Conservation (phyloP, 257 asterid species). For the Apocynum venetum region DNA sequence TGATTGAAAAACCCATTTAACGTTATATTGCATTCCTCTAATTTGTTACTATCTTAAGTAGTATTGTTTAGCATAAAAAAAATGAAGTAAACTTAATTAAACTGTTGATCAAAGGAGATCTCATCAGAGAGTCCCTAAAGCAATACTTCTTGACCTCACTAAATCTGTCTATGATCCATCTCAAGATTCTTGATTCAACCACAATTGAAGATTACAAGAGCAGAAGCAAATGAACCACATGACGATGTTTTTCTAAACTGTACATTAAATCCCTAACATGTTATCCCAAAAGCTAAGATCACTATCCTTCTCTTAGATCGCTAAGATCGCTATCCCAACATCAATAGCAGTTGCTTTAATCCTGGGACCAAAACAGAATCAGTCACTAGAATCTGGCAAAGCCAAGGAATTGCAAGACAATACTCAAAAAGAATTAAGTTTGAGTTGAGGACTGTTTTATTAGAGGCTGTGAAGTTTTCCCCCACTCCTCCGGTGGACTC, state of each 20-base stretch:
- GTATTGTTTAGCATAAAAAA: too few relatives aligned
- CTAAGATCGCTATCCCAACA: not conserved
- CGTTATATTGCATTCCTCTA: too few relatives aligned
- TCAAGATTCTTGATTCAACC: constrained; percentile 8
- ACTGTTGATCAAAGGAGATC: too few relatives aligned
- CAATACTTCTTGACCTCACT: too few relatives aligned
- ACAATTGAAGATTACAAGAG: constrained; percentile 5
- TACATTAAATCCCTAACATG: constrained; percentile 43
- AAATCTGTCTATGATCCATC: not conserved
- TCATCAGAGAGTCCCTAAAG: too few relatives aligned
- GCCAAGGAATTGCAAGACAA: not conserved
- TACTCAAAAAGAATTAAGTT: constrained; percentile 33
- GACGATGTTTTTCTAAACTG: constrained; percentile 42
- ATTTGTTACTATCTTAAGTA: too few relatives aligned
- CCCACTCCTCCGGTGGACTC: constrained; percentile 67
- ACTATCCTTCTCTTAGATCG: constrained; percentile 9
- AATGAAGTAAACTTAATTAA: too few relatives aligned
- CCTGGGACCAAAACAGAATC: constrained; percentile 21
- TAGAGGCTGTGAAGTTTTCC: constrained; percentile 84
- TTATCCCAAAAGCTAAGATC: constrained; percentile 24
- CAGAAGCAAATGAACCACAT: constrained; percentile 20
- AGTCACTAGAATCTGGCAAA: constrained; percentile 22
- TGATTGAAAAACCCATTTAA: too few relatives aligned
- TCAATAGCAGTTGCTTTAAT: not conserved
- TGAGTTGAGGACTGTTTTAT: constrained; percentile 69